These are phyloP conservation scores for Rhododendron henanense DNA, from an alignment of 148 eudicot species.

Conservation along the genomic window DNA sequence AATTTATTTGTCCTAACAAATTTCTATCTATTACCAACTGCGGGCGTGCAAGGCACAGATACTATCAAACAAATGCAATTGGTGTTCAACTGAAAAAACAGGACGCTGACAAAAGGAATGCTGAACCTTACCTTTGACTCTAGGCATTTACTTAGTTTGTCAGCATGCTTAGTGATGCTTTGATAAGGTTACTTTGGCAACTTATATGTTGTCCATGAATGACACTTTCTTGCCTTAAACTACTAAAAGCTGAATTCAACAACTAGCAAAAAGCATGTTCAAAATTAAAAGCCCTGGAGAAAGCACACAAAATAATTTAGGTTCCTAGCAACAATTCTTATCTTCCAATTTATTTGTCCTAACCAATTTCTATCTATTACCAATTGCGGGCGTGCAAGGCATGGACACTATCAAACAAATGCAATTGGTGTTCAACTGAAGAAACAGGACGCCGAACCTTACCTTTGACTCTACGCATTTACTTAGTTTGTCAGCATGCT, in stretches of 20 bases:
- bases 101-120: too few relatives aligned
- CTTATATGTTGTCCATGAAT: background rate
- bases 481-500: conserved; percentile 74
- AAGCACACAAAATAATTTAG: background rate
- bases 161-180: too few relatives aligned
- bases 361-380: background rate
- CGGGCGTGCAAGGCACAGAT: too few relatives aligned
- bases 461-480: conserved; percentile 62
- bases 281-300: background rate
- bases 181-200: background rate
- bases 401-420: background rate
- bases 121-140: too few relatives aligned
- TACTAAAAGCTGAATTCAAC: background rate
- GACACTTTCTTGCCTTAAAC: background rate
- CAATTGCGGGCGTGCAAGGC: background rate
- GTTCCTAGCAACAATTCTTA: background rate
- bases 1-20: too few relatives aligned
- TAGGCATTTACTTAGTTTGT: too few relatives aligned
- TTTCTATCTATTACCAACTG: too few relatives aligned
- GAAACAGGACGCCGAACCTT: conserved; percentile 4
- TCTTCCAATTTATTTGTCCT: background rate
- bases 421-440: background rate
- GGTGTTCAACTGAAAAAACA: too few relatives aligned
- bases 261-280: background rate
- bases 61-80: too few relatives aligned